Base-by-base conservation (phyloP, 139 green algal species). In the Chlorella sp. region DNA sequence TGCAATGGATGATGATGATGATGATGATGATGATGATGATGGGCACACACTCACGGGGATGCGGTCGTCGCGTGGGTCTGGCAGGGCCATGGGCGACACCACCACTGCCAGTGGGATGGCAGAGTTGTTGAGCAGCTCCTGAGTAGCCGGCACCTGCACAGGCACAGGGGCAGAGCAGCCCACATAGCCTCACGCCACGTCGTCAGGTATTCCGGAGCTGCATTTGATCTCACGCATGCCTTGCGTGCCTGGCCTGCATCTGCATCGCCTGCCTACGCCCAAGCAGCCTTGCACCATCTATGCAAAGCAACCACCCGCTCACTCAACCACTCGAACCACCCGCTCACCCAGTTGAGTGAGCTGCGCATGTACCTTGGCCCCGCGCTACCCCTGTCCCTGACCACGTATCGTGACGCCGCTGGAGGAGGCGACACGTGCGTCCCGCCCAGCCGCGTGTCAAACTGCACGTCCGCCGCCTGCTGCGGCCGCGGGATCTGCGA, bases 81-180 rank as follows among this genome's bases (percentile, higher is more conserved):
- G 81, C 55, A 92, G 74, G 1, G 91, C 94, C 64, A 99, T 73
- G 0, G 94, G 94, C 72, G 90, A 83, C 49, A 97, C 79, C 24
- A 97, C 73, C 1, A 94, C 62, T 10, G 86, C 88, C 49, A 99
- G 73, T 33, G 94, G 93, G 88, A 98, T 92, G 34, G 72, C 75
- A 24, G 73, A 75, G 34, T 89, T 87, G 42, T 74, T 86, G 22
- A 93, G 74, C 71, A 98, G 80, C 64, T 98, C 94, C 0, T 49
- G 36, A 0, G 74, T 89, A 70, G 78, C 70, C 4, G 94, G 92
- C 34, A 97, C 79, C 64, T 70, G 64, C 26, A n/a, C 4, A 10
- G 23, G 59, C 17, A 64, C 60, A 82, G 74, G 10, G 17, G 10
- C 42, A 10, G 10, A 55, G 42, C 42, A 55, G 42, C 42, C 17